Evolutionary conservation across 306 rosid species (phyloP), one percentile per base, ranked within the genome.

Genomic region (Cucurbita maxima): DNA sequence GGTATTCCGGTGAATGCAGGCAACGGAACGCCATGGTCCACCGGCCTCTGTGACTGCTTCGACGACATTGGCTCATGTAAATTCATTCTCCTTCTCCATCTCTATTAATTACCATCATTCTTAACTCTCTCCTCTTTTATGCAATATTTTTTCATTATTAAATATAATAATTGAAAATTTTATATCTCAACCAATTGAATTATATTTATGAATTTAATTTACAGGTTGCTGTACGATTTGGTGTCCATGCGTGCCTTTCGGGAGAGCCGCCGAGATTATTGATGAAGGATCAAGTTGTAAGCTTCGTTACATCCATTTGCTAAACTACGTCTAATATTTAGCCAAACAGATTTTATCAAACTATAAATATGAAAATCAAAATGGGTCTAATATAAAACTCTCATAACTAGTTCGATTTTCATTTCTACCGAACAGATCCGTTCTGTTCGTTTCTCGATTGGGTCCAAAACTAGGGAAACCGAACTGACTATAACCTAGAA

Each of bases 231-330:
- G 84, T 10, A 85, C 92, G 0, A 66, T 38, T 3, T 92, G 89
- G 83, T 92, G 96, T 69, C 98, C 96, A 3, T 90, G 96, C 60
- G 25, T 92, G 41, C 86, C 98, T 5, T 92, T 92, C 52, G 98
- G 98, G 18, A 80, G 20, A 54, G 75, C 82, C 25, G 89, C 96
- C 0, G 96, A 92, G 82, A 85, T 90, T 7, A 79, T 90, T 5
- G 96, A 90, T 66, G 81, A 80, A 76, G 96, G 96, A 43, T 80
- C 96, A 1, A 79, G 86, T 1, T 80, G 98, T 92, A 80, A 82
- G 88, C 25, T 7, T 36, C 11, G 16, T 45, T 40, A 1, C 0
- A 22, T 34, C 13, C 3, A 22, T 25, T 25, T 47, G 0, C 3
- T 34, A 50, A 22, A 58, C 8, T 30, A 2, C 5, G 34, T 25